A percentile compares a stretch with the other conserved stretches of the same genome.
Conservation (phyloP, 306 rosid species). For the Ammopiptanthus mongolicus region DNA sequence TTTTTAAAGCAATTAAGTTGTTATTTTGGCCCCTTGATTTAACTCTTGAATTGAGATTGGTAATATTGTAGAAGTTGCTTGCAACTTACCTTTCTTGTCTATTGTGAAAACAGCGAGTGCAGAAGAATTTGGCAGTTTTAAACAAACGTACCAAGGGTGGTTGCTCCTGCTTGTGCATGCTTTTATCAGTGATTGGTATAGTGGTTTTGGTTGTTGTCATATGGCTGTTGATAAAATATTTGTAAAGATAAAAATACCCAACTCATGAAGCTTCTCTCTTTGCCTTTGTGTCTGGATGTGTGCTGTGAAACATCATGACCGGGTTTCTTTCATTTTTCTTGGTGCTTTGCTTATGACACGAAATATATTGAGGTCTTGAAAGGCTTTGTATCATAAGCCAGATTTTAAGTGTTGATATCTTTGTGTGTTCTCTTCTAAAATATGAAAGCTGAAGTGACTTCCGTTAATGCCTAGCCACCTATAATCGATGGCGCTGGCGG, state of each 20-base stretch:
- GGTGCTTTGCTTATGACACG: constrained; percentile 24
- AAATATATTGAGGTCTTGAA: not conserved
- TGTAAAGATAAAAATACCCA: constrained; percentile 39
- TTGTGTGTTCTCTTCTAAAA: constrained; percentile 11
- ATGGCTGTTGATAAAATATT: constrained; percentile 64
- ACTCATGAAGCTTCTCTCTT: not conserved
- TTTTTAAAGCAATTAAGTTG: not conserved
- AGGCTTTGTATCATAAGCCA: constrained; percentile 11
- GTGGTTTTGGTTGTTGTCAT: constrained; percentile 60
- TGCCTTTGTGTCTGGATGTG: constrained; percentile 18
- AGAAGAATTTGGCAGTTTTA: constrained; percentile 81
- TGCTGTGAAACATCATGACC: constrained; percentile 14
- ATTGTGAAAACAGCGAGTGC: constrained; percentile 75
- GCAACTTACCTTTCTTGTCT: constrained; percentile 13
- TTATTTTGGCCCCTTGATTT: not conserved
- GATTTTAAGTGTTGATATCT: not conserved
- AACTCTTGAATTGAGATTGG: not conserved
- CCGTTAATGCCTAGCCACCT: not conserved
- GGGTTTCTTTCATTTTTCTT: constrained; percentile 6
- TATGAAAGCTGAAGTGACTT: constrained; percentile 3
- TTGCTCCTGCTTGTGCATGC: constrained; percentile 93
- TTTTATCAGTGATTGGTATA: constrained; percentile 69
- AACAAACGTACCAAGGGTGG: constrained; percentile 87
- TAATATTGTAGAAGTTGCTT: not conserved
- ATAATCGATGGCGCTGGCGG: not conserved